A percentile compares a stretch with the other conserved stretches of the same genome.
Conservation (phyloP, 192 early-diverging fungal genomes). For the Funneliformis geosporum region DNA sequence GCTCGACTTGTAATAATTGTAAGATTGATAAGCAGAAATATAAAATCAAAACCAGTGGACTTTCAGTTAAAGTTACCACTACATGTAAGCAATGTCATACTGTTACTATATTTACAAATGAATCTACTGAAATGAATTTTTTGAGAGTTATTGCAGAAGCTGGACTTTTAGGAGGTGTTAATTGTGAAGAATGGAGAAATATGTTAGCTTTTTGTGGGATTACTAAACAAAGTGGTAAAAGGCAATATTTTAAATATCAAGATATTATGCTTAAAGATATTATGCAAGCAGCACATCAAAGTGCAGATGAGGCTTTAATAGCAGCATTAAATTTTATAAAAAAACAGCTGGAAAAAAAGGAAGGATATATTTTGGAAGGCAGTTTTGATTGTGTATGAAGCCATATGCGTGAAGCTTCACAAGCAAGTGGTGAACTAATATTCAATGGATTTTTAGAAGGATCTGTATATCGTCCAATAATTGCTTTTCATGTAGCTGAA, state of each 20-base stretch:
- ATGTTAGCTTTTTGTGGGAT: background rate
- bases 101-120: background rate
- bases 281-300: background rate
- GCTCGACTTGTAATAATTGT: no score
- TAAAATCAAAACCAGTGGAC: background rate
- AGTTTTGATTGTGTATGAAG: background rate
- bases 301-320: slow-evolving; percentile 4
- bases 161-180: background rate
- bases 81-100: background rate
- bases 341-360: background rate
- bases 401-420: background rate
- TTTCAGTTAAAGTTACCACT: background rate
- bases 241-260: slow-evolving; percentile 1
- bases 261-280: background rate
- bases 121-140: background rate
- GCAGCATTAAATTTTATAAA: background rate
- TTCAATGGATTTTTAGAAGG: background rate
- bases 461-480: background rate
- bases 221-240: background rate
- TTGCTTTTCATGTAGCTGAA: background rate
- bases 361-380: background rate
- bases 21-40: no score
- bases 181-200: background rate
- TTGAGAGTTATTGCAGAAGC: background rate
- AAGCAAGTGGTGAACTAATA: background rate